Evolutionary conservation across 2,329 filamentous ascomycete species (phyloP).

Genomic region (Botryotinia narcissicola): DNA sequence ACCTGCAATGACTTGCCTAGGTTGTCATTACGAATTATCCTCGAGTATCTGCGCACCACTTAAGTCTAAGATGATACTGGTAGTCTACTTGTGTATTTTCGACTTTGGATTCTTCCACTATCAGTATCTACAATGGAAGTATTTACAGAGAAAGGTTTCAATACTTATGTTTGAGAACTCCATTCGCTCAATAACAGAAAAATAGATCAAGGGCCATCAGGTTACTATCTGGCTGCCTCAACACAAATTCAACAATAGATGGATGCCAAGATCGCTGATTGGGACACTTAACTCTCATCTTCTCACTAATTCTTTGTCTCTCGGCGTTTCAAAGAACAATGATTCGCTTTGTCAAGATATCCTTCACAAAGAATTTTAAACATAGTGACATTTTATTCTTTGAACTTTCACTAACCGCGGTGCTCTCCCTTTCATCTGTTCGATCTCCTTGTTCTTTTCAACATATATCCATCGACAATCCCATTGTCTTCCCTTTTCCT

Average conservation of each 20-base stretch:
- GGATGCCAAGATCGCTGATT: neutral
- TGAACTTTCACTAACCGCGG: neutral
- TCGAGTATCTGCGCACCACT: neutral
- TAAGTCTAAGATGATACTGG: neutral
- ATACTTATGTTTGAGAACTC: no score
- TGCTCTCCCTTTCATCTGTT: neutral
- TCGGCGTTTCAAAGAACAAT: neutral
- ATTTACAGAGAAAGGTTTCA: neutral
- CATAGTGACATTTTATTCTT: neutral
- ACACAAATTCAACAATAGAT: neutral
- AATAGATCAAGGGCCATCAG: neutral
- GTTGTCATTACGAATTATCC: neutral
- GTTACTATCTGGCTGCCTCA: neutral
- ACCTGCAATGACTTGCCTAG: neutral
- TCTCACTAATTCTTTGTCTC: neutral
- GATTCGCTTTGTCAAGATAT: neutral
- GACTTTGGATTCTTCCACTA: neutral
- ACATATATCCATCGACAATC: slow-evolving; percentile 17
- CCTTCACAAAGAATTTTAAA: neutral
- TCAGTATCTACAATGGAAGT: neutral
- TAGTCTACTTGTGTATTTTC: neutral
- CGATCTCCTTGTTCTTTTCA: neutral
- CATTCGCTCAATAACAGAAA: neutral
- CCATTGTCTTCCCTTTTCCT: neutral
- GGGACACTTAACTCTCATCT: neutral